A percentile compares a stretch with the other conserved stretches of the same genome.
Conservation (phyloP, 1,284 basidiomycete species). For the Peniophora sp. region DNA sequence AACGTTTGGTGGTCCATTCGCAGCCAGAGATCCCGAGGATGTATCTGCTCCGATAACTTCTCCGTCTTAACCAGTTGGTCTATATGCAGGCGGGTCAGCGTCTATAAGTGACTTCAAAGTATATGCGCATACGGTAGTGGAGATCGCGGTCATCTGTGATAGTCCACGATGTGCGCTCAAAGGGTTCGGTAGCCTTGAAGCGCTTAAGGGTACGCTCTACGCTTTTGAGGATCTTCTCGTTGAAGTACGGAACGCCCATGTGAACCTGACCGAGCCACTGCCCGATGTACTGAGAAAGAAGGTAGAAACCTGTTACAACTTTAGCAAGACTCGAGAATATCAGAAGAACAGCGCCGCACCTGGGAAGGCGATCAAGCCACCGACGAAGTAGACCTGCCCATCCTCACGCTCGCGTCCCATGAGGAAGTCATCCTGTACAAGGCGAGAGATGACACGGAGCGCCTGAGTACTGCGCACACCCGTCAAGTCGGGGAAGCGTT, state of each 20-base stretch:
- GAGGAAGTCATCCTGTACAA: conserved; percentile 33
- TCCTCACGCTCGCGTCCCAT: conserved; percentile 30
- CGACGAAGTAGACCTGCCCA: conserved; percentile 28
- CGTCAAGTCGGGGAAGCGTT: conserved; percentile 15
- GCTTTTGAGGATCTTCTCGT: conserved; percentile 29
- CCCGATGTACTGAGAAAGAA: conserved; percentile 28
- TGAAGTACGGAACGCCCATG: conserved; percentile 30
- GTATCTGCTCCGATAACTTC: conserved; percentile 17
- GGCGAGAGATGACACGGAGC: conserved; percentile 21
- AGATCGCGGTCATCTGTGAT: conserved; percentile 31
- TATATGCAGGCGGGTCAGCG: neutral
- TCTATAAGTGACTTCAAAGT: neutral
- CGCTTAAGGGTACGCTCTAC: conserved; percentile 33
- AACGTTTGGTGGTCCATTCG: conserved; percentile 32
- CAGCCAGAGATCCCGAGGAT: conserved; percentile 25
- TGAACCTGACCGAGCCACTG: conserved; percentile 26
- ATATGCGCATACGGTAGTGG: conserved; percentile 20
- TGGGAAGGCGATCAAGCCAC: conserved; percentile 30
- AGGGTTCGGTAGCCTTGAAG: conserved; percentile 27
- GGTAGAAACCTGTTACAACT: conserved; percentile 22
- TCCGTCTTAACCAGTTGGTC: conserved; percentile 21
- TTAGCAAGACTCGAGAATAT: neutral
- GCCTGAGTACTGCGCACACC: conserved; percentile 22
- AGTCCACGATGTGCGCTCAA: conserved; percentile 34
- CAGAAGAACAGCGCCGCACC: conserved; percentile 12